Evolutionary conservation across 2,329 filamentous ascomycete species (phyloP).

Genomic region (Fusarium tjaetaba): DNA sequence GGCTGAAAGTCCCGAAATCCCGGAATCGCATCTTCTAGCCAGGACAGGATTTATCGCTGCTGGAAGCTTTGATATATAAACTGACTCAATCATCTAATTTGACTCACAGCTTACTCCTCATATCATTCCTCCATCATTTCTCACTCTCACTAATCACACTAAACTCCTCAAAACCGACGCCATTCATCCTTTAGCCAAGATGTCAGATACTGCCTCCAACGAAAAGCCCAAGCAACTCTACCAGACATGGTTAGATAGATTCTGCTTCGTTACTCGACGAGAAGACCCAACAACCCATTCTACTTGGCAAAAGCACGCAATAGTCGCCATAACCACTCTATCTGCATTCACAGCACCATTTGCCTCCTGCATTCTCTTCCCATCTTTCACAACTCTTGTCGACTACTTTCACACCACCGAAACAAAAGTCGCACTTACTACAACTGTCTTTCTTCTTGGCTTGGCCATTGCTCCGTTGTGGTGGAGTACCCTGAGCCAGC

Average conservation of each 20-base stretch:
- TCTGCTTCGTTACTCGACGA: not conserved
- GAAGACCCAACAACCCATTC: not conserved
- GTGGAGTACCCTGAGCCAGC: not conserved
- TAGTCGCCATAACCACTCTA: not conserved
- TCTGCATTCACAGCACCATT: not conserved
- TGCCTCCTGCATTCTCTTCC: not conserved
- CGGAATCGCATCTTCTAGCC: not conserved
- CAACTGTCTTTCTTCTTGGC: not conserved
- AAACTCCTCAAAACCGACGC: fast-evolving
- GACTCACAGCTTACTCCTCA: not conserved
- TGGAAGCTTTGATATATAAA: not conserved
- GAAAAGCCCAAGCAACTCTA: not conserved
- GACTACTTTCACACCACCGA: not conserved
- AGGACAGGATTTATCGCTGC: not conserved
- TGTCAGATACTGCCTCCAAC: not conserved
- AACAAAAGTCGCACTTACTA: not conserved
- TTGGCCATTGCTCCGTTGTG: not conserved
- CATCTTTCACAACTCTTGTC: not conserved
- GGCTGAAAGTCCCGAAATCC: not conserved
- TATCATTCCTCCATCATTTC: fast-evolving
- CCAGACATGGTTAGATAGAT: not conserved
- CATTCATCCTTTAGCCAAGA: not conserved
- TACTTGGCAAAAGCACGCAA: not conserved
- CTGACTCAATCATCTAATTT: not conserved
- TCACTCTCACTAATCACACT: fast-evolving